A percentile compares a stretch with the other conserved stretches of the same genome.
These are phyloP conservation scores for Annulohypoxylon maeteangense DNA, from an alignment of 495 filamentous ascomycete genomes.

Conservation along the genomic window DNA sequence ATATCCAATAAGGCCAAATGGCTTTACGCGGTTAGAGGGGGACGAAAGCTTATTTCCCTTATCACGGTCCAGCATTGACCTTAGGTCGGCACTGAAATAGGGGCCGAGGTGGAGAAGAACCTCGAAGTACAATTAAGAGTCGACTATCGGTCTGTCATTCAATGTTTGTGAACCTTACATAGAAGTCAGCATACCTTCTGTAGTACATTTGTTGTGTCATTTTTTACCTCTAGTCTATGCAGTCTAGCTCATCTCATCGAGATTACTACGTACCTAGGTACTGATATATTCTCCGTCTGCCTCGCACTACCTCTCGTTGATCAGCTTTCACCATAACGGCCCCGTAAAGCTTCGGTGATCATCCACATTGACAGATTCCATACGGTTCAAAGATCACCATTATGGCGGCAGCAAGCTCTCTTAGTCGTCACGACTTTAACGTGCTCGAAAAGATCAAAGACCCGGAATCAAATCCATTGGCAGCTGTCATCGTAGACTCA, in stretches of 20 bases:
- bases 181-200: not conserved
- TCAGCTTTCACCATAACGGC: not conserved
- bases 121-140: not conserved
- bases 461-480: conserved; percentile 72
- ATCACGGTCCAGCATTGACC: conserved; percentile 13
- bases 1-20: conserved; percentile 31
- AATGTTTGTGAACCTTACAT: not conserved
- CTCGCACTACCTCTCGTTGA: not conserved
- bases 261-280: too few relatives aligned
- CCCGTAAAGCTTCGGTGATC: not conserved
- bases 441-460: conserved; percentile 84
- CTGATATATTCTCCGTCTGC: conserved; percentile 6
- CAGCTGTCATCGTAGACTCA: conserved; percentile 63
- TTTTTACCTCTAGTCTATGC: conserved; percentile 2
- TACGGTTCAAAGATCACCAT: conserved; percentile 20
- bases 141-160: conserved; percentile 6
- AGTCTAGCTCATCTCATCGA: not conserved
- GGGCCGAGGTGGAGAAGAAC: conserved; percentile 34
- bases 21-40: conserved; percentile 37
- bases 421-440: conserved; percentile 75
- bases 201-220: not conserved
- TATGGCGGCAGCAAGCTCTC: conserved; percentile 61
- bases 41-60: conserved; percentile 8
- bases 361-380: not conserved
- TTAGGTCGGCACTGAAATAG: conserved; percentile 34